A percentile compares a stretch with the other conserved stretches of the same genome.
These are phyloP conservation scores for Antarctomyces pellizariae DNA, from an alignment of 495 filamentous ascomycete species.

Conservation along the genomic window DNA sequence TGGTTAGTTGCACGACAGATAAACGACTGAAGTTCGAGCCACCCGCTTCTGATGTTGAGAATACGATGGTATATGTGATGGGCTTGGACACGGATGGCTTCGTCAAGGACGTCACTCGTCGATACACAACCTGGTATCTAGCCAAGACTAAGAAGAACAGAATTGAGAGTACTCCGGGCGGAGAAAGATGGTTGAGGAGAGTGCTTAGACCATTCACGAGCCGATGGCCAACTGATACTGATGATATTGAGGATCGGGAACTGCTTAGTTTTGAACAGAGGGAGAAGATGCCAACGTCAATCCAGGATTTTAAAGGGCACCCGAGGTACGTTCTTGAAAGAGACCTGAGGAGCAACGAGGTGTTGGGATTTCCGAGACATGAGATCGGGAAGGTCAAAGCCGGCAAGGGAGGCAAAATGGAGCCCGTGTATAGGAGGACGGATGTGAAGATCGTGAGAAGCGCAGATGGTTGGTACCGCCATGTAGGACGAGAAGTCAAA, in stretches of 20 bases:
- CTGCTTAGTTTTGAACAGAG: conserved; percentile 40
- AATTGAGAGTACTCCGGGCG: conserved; percentile 41
- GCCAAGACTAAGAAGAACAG: conserved; percentile 62
- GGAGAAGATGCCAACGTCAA: conserved; percentile 76
- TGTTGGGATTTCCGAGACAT: conserved; percentile 41
- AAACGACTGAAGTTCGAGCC: conserved; percentile 58
- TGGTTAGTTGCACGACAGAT: conserved; percentile 54
- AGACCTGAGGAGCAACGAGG: conserved; percentile 67
- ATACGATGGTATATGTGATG: conserved; percentile 60
- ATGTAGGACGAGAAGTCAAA: conserved; percentile 56
- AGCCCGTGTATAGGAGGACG: conserved; percentile 50
- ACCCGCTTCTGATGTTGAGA: conserved; percentile 44
- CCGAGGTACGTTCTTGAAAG: conserved; percentile 74
- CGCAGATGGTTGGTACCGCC: conserved; percentile 70
- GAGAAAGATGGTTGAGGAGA: conserved; percentile 49
- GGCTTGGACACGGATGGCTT: conserved; percentile 56
- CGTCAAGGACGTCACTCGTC: conserved; percentile 57
- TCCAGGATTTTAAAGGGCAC: conserved; percentile 83
- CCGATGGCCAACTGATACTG: conserved; percentile 32
- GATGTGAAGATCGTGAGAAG: conserved; percentile 58
- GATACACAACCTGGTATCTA: conserved; percentile 63
- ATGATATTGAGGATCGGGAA: conserved; percentile 63
- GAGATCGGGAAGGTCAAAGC: conserved; percentile 54
- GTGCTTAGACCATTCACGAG: conserved; percentile 35
- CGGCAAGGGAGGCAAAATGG: conserved; percentile 33